These are phyloP conservation scores for Arctium minus DNA, from an alignment of 129 eudicot species.

Conservation along the genomic window DNA sequence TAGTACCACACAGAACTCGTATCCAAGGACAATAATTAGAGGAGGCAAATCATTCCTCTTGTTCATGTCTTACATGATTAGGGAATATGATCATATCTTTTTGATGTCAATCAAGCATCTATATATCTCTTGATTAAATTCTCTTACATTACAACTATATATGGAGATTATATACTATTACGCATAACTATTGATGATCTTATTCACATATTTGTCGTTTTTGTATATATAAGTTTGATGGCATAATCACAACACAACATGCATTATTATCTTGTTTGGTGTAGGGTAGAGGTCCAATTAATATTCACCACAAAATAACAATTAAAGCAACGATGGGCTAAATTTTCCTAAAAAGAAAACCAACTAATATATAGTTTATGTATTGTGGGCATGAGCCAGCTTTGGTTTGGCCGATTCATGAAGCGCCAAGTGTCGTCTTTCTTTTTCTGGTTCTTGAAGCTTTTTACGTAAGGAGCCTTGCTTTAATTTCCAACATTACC, in stretches of 20 bases:
- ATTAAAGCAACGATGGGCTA: conserved; percentile 7
- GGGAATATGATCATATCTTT: conserved; percentile 7
- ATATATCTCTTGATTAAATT: not conserved
- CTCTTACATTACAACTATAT: not conserved
- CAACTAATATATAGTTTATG: not conserved
- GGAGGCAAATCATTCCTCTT: no score
- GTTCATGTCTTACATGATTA: not conserved
- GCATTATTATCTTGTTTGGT: not conserved
- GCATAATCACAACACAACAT: not conserved
- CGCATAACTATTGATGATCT: not conserved
- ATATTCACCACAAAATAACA: conserved; percentile 14
- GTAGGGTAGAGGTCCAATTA: conserved; percentile 8
- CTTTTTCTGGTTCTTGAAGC: not conserved
- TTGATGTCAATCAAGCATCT: not conserved
- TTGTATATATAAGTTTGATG: not conserved
- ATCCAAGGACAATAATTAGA: no score
- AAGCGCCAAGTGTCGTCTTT: conserved; percentile 22
- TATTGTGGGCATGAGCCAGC: not conserved
- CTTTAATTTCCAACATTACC: conserved; percentile 6
- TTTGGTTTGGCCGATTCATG: conserved; percentile 6
- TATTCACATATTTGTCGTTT: not conserved
- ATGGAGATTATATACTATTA: not conserved
- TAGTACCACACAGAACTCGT: no score
- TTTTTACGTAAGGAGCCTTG: conserved; percentile 11
- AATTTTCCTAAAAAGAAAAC: conserved; percentile 6